Evolutionary conservation across 78 protist genomes (phyloP).

Genomic region (Trichosphaerium sp.): DNA sequence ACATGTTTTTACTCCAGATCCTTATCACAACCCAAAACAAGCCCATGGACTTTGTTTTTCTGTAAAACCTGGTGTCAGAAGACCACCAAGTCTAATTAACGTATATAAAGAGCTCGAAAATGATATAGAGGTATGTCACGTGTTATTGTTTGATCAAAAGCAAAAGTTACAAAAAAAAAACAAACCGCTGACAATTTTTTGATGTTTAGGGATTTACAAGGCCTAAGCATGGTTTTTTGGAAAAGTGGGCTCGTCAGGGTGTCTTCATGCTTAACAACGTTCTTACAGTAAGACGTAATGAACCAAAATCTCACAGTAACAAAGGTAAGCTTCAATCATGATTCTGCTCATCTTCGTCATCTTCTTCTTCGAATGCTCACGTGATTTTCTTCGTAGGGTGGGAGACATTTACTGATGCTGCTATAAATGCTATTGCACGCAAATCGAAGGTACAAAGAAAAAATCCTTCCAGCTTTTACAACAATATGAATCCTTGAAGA

Average conservation of each 20-base stretch:
- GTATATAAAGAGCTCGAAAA: slow-evolving; percentile 24
- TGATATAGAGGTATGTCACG: no score
- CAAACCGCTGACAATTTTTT: no score
- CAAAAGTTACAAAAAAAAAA: no score
- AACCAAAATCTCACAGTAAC: slow-evolving; percentile 24
- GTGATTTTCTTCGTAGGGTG: not conserved
- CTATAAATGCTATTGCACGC: not conserved
- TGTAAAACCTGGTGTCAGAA: slow-evolving; percentile 7
- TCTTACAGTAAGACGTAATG: slow-evolving; percentile 15
- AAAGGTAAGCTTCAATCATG: slow-evolving; percentile 42
- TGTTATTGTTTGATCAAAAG: no score
- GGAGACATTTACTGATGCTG: slow-evolving; percentile 57
- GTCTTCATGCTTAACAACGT: slow-evolving; percentile 33
- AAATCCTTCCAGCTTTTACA: not conserved
- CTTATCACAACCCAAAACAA: slow-evolving; percentile 21
- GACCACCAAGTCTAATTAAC: slow-evolving; percentile 34
- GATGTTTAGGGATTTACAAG: not conserved
- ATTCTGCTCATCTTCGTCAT: not conserved
- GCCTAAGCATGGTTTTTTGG: slow-evolving; percentile 24
- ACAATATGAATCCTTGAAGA: not conserved
- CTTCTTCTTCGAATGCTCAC: not conserved
- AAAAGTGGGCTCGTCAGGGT: slow-evolving; percentile 37
- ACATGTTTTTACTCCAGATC: no score
- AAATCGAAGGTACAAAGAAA: not conserved
- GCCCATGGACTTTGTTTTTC: slow-evolving; percentile 53